Base-by-base conservation (phyloP, 1,284 basidiomycete genomes). In the Irpex sp. region DNA sequence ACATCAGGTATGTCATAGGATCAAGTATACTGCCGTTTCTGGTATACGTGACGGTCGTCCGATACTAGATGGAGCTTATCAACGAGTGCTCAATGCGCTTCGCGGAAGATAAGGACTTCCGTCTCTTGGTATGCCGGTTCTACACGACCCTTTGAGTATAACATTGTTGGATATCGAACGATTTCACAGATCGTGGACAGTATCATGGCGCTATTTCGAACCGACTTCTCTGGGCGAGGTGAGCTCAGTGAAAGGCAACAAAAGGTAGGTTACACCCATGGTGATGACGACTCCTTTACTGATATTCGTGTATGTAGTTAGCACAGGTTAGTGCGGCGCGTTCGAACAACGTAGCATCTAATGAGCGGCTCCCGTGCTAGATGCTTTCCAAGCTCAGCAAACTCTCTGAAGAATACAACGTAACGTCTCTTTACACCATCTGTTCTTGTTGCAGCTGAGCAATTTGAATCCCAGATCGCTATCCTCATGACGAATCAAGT, bases 161-260 rank as follows among this genome's bases (percentile, higher is more conserved):
- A 19, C 49, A 21, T 18, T 35, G 21, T 19, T 28, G 28, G 7
- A 33, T 33, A 7, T 8, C 23, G 23, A 51, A 51, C 7, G 18
- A 10, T 5, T 33, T 5, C 33, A 33, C 65, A 94, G 91, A 92
- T 97, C 64, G 86, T 94, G 33, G 93, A 98, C 72, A 94, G 91
- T 66, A 95, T 97, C 67, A 96, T 98, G 91, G 95, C 95, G 35
- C 80, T 96, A 8, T 97, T 97, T 75, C 86, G 94, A 10, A 92
- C 94, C 18, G 95, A 97, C 74, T 97, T 82, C 72, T 93, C 91
- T 5, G 95, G 94, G 9, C 80, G 94, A 76, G 95, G 95, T 35
- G 94, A 97, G 73, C 76, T 97, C 23, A 93, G 92, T 61, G 94
- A 96, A 77, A 81, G 94, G 55, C 94, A 96, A 70, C 94, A 96